Conservation (phyloP, 2,329 filamentous ascomycete species). For the Westerdykella aurantiaca region DNA sequence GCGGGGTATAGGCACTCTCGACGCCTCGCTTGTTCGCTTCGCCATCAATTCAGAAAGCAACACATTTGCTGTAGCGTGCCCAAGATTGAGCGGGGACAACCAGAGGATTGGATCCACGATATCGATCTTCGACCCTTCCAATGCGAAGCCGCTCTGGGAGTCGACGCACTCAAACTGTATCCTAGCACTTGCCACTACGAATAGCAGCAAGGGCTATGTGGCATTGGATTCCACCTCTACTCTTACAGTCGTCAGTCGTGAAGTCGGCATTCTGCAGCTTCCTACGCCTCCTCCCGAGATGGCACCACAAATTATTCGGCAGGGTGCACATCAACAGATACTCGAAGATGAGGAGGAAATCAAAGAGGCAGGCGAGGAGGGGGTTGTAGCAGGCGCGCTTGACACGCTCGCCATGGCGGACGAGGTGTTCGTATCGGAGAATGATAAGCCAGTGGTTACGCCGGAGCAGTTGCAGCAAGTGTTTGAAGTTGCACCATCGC, state of each 20-base stretch:
- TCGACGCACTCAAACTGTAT: slow-evolving; percentile 53
- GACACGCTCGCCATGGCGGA: not conserved
- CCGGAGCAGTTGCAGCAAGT: slow-evolving; percentile 64
- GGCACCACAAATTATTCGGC: too few relatives aligned
- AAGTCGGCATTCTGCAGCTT: slow-evolving; percentile 20
- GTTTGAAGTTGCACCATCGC: slow-evolving; percentile 61
- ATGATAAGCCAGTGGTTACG: slow-evolving; percentile 56
- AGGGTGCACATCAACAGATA: slow-evolving; percentile 22
- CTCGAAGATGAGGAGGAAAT: slow-evolving; percentile 16
- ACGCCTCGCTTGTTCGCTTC: slow-evolving; percentile 50
- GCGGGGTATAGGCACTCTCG: slow-evolving; percentile 30
- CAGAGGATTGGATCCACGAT: slow-evolving; percentile 44
- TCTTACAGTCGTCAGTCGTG: slow-evolving; percentile 48
- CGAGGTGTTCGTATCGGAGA: slow-evolving; percentile 32
- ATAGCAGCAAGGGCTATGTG: slow-evolving; percentile 65
- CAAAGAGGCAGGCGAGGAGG: slow-evolving; percentile 6
- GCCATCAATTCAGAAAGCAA: slow-evolving; percentile 58
- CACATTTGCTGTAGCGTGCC: slow-evolving; percentile 40
- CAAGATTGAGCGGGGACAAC: slow-evolving; percentile 32
- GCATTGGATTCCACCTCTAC: slow-evolving; percentile 70
- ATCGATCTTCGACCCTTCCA: slow-evolving; percentile 60
- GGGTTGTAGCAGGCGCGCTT: not conserved
- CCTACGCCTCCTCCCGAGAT: slow-evolving; percentile 25
- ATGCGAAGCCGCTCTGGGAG: slow-evolving; percentile 54
- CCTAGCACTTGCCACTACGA: slow-evolving; percentile 60